These are phyloP conservation scores for Clonostachys solani DNA, from an alignment of 2,329 filamentous ascomycete genomes.

Conservation along the genomic window DNA sequence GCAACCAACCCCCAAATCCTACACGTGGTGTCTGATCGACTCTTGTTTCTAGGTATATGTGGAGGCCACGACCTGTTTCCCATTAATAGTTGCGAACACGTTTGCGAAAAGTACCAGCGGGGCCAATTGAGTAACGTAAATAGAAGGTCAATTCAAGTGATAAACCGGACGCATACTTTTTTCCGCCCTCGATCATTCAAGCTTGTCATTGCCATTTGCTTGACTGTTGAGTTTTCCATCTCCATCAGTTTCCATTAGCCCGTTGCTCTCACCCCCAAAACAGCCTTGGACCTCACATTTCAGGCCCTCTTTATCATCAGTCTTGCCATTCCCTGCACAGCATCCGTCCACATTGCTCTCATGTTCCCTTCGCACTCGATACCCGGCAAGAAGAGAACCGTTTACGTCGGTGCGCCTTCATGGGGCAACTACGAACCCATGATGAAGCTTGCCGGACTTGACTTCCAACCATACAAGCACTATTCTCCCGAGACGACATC, in stretches of 20 bases:
- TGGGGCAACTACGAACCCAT: conserved; percentile 28
- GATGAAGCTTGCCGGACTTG: conserved; percentile 19
- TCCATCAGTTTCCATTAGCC: too few species aligned
- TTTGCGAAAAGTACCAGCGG: conserved; percentile 47
- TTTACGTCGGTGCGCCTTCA: conserved; percentile 21
- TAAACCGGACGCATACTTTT: too few species aligned
- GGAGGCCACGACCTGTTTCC: conserved; percentile 62
- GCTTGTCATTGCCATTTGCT: too few species aligned
- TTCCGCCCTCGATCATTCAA: too few species aligned
- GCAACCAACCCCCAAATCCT: too few species aligned
- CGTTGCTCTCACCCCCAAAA: too few species aligned
- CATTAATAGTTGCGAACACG: conserved; percentile 62
- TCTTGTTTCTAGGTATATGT: conserved; percentile 47
- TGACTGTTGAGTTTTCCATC: too few species aligned
- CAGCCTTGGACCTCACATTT: too few species aligned
- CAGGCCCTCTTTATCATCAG: too few species aligned
- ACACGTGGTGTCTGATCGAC: too few species aligned
- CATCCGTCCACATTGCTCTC: conserved; percentile 26
- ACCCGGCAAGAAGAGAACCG: conserved; percentile 9
- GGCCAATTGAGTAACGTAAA: too few species aligned
- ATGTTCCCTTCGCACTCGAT: conserved; percentile 18
- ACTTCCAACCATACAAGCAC: conserved; percentile 19
- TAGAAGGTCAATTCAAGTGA: too few species aligned
- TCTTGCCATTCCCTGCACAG: conserved; percentile 24
- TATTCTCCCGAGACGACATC: conserved; percentile 17